Evolutionary conservation across 2,329 filamentous ascomycete genomes (phyloP).

Genomic region (Hypoxylon sp.): DNA sequence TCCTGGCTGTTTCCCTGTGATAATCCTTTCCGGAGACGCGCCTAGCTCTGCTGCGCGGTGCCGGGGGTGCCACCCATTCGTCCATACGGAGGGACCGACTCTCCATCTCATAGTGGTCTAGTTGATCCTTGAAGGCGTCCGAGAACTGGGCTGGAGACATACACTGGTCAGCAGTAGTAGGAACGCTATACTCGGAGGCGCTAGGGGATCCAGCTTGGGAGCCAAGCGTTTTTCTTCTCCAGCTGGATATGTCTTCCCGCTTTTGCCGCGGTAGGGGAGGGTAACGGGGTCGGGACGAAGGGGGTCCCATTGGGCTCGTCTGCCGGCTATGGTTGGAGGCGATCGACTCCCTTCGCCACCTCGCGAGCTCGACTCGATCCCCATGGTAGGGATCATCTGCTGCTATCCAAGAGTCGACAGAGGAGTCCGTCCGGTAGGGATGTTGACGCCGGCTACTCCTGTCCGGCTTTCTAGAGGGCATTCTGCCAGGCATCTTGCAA

Average conservation of each 20-base stretch:
- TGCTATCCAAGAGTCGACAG: conserved; percentile 19
- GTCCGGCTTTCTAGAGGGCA: background rate
- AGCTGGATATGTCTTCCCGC: background rate
- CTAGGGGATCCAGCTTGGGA: background rate
- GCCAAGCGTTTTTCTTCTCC: background rate
- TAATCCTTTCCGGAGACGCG: conserved; percentile 19
- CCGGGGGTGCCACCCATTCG: conserved; percentile 17
- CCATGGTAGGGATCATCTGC: conserved; percentile 18
- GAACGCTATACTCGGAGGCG: background rate
- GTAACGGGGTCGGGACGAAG: background rate
- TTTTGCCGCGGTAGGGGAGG: background rate
- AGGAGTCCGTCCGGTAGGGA: background rate
- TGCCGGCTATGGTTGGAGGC: conserved; percentile 2
- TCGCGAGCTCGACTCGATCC: conserved; percentile 17
- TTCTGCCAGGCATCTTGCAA: conserved; percentile 12
- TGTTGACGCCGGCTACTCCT: background rate
- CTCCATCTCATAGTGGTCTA: conserved; percentile 7
- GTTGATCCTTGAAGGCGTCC: conserved; percentile 1
- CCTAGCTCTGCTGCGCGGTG: conserved; percentile 2
- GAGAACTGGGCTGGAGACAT: background rate
- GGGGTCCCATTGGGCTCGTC: background rate
- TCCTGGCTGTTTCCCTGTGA: background rate
- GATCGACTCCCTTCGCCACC: conserved; percentile 17
- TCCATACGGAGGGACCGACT: background rate
- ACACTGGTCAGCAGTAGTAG: background rate